Percentiles rank a stretch among this genome's conserved stretches.
Conservation (phyloP, 1,139 yeast species). For the Saccharomyces hybrid region DNA sequence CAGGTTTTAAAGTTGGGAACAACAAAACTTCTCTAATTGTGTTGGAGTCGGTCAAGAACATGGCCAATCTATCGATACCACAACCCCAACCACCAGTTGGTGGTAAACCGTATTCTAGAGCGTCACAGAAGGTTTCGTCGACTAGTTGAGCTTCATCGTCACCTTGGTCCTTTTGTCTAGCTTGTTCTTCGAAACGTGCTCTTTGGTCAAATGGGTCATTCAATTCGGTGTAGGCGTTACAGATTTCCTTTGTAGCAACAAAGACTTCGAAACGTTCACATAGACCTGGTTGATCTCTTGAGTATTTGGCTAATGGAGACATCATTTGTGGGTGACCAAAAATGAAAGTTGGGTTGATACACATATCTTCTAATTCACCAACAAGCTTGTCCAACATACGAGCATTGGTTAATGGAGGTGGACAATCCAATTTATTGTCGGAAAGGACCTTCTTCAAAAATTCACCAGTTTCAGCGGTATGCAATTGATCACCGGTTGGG, state of each 20-base stretch:
- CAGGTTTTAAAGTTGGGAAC: slow-evolving; percentile 99
- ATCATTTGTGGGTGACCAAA: slow-evolving; percentile 99
- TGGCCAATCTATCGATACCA: slow-evolving; percentile 96
- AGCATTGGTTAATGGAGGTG: slow-evolving; percentile 96
- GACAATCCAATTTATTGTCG: slow-evolving; percentile 79
- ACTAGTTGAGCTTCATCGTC: slow-evolving; percentile 97
- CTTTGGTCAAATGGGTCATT: slow-evolving; percentile 99
- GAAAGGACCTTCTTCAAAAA: slow-evolving; percentile 76
- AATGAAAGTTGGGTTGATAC: slow-evolving; percentile 95
- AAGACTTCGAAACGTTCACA: slow-evolving; percentile 98
- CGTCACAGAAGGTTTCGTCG: slow-evolving; percentile 95
- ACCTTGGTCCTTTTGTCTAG: slow-evolving; percentile 97
- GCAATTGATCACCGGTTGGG: slow-evolving; percentile 94
- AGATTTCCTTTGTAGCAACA: slow-evolving; percentile 96
- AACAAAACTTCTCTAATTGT: slow-evolving; percentile 95
- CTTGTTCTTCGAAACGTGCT: slow-evolving; percentile 96
- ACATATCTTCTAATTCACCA: slow-evolving; percentile 88
- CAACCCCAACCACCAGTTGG: slow-evolving; percentile 99
- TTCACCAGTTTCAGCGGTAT: slow-evolving; percentile 87
- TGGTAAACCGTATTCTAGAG: slow-evolving; percentile 96
- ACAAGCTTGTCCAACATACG: slow-evolving; percentile 98
- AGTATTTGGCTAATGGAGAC: slow-evolving; percentile 98
- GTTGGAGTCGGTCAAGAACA: slow-evolving; percentile 95
- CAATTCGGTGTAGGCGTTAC: slow-evolving; percentile 97
- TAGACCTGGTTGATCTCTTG: slow-evolving; percentile 84